Evolutionary conservation across 2,329 filamentous ascomycete genomes (phyloP).

Genomic region (Alternaria hordeiaustralica): DNA sequence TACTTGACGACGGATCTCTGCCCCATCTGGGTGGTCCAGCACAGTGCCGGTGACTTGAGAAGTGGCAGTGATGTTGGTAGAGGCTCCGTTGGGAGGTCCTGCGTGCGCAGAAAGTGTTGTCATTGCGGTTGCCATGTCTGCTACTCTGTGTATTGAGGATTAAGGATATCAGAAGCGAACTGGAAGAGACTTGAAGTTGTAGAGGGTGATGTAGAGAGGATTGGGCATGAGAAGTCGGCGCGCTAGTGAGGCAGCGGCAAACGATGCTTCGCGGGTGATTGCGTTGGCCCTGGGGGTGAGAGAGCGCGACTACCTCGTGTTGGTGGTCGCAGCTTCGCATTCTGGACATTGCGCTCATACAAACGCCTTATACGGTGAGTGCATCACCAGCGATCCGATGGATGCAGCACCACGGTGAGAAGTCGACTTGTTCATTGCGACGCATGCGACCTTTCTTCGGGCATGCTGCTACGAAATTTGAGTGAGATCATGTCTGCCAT

Average conservation of each 20-base stretch:
- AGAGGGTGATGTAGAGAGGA: neutral
- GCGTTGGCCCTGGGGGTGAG: slow-evolving; percentile 9
- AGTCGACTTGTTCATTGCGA: neutral
- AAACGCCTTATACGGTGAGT: neutral
- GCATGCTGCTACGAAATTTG: neutral
- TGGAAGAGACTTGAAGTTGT: neutral
- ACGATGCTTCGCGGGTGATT: neutral
- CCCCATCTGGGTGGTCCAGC: slow-evolving; percentile 37
- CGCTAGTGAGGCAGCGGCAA: neutral
- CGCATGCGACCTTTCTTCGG: neutral
- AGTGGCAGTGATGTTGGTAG: neutral
- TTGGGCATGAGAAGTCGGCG: neutral
- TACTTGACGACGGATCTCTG: slow-evolving; percentile 39
- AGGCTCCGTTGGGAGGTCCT: neutral
- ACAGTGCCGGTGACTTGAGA: neutral
- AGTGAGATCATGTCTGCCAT: neutral
- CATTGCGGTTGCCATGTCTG: slow-evolving; percentile 4
- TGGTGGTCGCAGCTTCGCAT: neutral
- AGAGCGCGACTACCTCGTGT: neutral
- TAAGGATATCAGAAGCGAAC: neutral
- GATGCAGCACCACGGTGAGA: neutral
- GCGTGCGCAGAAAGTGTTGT: neutral
- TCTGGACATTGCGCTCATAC: neutral
- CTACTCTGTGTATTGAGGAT: neutral
- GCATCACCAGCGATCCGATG: neutral